Conservation (phyloP, 1,139 yeast genomes). For the Blastobotrys illinoisensis region DNA sequence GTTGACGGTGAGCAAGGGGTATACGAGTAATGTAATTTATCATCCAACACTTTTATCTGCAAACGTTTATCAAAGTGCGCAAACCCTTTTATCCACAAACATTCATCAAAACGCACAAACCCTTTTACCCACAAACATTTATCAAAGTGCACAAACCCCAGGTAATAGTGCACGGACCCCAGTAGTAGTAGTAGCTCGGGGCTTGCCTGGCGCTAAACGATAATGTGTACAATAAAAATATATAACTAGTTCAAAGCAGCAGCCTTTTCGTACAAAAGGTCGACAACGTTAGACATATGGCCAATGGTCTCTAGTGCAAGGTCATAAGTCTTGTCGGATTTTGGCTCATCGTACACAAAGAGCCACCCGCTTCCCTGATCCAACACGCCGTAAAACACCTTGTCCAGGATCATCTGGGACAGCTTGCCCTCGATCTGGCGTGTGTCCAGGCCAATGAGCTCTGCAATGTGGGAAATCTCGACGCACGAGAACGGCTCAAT, state of each 20-base stretch:
- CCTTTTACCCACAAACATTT: too few species aligned
- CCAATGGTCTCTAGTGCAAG: conserved; percentile 82
- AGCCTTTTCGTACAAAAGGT: conserved; percentile 89
- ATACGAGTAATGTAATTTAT: conserved; percentile 14
- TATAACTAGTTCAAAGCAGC: conserved; percentile 50
- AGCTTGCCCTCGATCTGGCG: conserved; percentile 91
- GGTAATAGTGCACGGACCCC: too few species aligned
- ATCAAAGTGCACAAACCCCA: too few species aligned
- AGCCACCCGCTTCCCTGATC: conserved; percentile 99
- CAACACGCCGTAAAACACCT: conserved; percentile 88
- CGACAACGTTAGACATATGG: conserved; percentile 84
- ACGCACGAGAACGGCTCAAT: conserved; percentile 95
- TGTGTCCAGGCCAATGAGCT: conserved; percentile 79
- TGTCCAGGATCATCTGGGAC: conserved; percentile 93
- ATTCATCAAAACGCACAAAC: too few species aligned
- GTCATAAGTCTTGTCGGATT: conserved; percentile 82
- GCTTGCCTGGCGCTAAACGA: too few species aligned
- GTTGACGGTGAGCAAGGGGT: conserved; percentile 27
- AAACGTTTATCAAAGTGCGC: too few species aligned
- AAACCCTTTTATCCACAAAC: too few species aligned
- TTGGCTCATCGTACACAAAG: conserved; percentile 84
- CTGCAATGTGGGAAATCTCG: conserved; percentile 82
- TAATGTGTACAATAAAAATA: conserved; percentile 1
- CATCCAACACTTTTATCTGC: too few species aligned
- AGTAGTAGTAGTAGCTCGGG: too few species aligned